Evolutionary conservation across 2,329 filamentous ascomycete species (phyloP), one percentile per base, ranked within the genome.

Genomic region (Calonectria leucothoes): DNA sequence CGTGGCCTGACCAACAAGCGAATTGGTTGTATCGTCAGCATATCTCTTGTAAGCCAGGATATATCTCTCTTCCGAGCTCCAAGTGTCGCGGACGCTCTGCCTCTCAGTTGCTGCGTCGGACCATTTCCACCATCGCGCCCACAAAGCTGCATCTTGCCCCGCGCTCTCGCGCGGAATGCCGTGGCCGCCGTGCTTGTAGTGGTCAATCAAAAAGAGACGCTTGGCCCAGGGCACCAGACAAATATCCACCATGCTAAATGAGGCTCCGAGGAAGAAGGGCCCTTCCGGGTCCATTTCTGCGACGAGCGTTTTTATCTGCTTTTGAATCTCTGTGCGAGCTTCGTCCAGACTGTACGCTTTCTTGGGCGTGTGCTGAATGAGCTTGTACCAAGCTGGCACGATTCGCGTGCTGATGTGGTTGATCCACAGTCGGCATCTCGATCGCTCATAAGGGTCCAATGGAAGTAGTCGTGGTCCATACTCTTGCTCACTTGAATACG

Each of bases 191-290:
- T 84, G 80, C 80, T 96, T 96, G 81, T 93, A 96, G 75, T 94
- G 89, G 77, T 96, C 93, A 76, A 96, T 92, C 7, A 95, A 85
- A 86, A 93, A 96, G 25, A 95, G 81, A 17, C 94, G 87, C 78
- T 92, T 89, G 0, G 92, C 91, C 93, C 93, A 96, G 0, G 94
- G 94, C 45, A 92, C 94, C 4, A 95, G 84, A 74, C 91, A 89
- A 29, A 95, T 86, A 82, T 96, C 94, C 17, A 95, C 90, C 25
- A 95, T 83, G 68, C 89, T 89, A n/a, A 94, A 89, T 48, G 88
- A 84, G 1, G 86, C 82, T 1, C 94, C 94, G 1, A 92, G 81
- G 80, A 95, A 96, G 84, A 90, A 96, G 0, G 93, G 94, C 0
- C 82, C 82, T 0, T 81, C 79, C 0, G 83, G 69, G 70, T 91